A percentile compares a stretch with the other conserved stretches of the same genome.
phyloP scores from a whole-genome alignment of 1,284 basidiomycete species.

The Wallemia hederae region DNA sequence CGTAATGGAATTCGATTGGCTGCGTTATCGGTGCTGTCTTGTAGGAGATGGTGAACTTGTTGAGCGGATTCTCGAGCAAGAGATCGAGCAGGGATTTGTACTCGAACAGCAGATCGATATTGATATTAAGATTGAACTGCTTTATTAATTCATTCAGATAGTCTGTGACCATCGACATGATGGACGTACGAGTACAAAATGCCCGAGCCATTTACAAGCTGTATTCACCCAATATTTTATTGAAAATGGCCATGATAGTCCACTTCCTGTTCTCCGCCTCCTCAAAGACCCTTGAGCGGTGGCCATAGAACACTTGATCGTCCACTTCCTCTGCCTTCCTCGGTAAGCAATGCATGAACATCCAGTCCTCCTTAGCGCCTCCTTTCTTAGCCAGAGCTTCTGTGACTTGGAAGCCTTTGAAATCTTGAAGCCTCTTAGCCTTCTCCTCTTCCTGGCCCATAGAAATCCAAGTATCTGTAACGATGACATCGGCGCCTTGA shows the following conservation, averaged over 20 bases:
- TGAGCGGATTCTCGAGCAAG: neutral
- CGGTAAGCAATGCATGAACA: constrained; percentile 87
- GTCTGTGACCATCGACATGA: neutral
- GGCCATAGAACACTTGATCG: constrained; percentile 41
- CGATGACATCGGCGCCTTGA: constrained; percentile 61
- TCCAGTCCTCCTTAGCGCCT: constrained; percentile 64
- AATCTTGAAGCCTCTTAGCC: constrained; percentile 56
- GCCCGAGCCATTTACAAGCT: neutral
- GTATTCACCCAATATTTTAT: constrained; percentile 12
- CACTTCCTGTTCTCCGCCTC: constrained; percentile 59
- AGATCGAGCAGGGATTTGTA: neutral
- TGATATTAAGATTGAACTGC: neutral
- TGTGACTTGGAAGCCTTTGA: constrained; percentile 80
- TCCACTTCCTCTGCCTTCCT: constrained; percentile 78
- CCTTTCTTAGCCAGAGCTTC: constrained; percentile 28
- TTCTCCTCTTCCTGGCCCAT: constrained; percentile 97
- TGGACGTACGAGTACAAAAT: neutral
- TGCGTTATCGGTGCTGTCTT: neutral
- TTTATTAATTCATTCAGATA: neutral
- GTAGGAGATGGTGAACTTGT: neutral
- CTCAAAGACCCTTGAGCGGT: constrained; percentile 20
- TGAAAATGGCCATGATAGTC: constrained; percentile 70
- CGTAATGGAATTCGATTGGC: neutral
- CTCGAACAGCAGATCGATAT: neutral
- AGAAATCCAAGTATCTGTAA: constrained; percentile 94